Evolutionary conservation across 495 filamentous ascomycete species (phyloP), one percentile per base, ranked within the genome.

Genomic region (Aspergillus sparsus): DNA sequence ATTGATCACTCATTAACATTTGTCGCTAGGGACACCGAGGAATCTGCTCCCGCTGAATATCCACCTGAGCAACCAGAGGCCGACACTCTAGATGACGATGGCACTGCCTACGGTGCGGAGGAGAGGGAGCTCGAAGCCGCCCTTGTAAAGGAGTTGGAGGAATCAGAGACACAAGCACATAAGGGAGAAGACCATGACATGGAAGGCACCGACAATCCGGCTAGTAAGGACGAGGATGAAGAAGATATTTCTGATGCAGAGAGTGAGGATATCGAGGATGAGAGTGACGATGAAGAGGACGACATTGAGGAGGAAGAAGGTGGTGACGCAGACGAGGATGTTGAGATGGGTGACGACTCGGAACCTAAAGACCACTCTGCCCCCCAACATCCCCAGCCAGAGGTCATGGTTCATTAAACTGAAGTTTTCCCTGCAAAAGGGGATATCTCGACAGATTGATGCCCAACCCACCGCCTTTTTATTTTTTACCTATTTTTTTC

Each of bases 21-120:
- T 11, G 46, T 61, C 32, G 65, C 32, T 57, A 98, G 93, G 93
- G 94, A 98, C 70, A 90, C 90, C 12, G 94, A 98, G 70, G 93
- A 92, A 57, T 94, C 91, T 73, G 94, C 95, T 21, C 94, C 94
- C 3, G 84, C 95, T 50, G 93, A 98, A 76, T 98, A 91, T 74
- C 94, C 94, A 8, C 94, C 94, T 53, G 94, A 98, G 70, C 94
- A 98, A 76, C 93, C 95, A 18, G 95, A 98, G 69, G 94, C 91
- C 50, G 94, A 98, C 69, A 78, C 83, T 49, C 83, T 85, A 51
- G 90, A 86, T 21, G 94, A 97, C 63, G 94, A 96, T 67, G 91
- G 82, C 46, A 80, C 85, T 15, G 83, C 88, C 57, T 98, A 98
- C 68, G 94, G 93, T 57, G 90, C 88, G 34, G 94, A 98, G 37